Evolutionary conservation across 2,329 filamentous ascomycete species (phyloP), one percentile per base, ranked within the genome.

Genomic region (Mycosphaerella arachidis): DNA sequence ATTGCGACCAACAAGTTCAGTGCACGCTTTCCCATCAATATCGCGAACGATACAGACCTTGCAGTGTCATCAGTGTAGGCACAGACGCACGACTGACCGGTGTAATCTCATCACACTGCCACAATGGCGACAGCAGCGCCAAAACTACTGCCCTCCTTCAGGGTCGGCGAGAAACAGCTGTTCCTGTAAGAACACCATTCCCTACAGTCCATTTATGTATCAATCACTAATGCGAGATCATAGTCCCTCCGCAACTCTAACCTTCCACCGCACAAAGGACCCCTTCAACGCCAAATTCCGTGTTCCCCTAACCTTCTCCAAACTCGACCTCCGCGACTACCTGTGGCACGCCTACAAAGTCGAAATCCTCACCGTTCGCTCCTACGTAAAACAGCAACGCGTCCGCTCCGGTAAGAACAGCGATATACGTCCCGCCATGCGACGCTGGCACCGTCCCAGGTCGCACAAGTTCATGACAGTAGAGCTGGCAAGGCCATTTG

Each of bases 261-360:
- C 88, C 62, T 84, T 97, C 70, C 80, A 96, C 69, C 88, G 87
- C 67, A 88, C 86, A 60, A 84, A 86, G 31, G 81, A 84, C 67
- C 86, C 92, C 20, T 88, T 86, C 74, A 91, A 90, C 74, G 94
- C 93, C 64, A 88, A 87, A 70, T 99, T 99, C 84, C 83, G 88
- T 71, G 93, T 97, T 33, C 94, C 94, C 10, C 83, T 97, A 68
- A 86, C 85, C 69, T 92, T 97, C 82, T 96, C 91, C 82, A 99
- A 99, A 79, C 88, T 97, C 76, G 94, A 99, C 75, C 79, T 99
- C 46, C 90, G 92, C 75, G 92, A 97, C 79, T 99, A 97, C 80
- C 87, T 99, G 63, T 90, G 85, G 79, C 87, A 96, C 75, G 84
- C 84, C 48, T 99, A 99, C 81, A 82, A 84, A 62, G 87, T 97